Percentiles rank a stretch among this genome's conserved stretches.
Conservation (phyloP, 768 basidiomycete species). For the Atractiella rhizophila region DNA sequence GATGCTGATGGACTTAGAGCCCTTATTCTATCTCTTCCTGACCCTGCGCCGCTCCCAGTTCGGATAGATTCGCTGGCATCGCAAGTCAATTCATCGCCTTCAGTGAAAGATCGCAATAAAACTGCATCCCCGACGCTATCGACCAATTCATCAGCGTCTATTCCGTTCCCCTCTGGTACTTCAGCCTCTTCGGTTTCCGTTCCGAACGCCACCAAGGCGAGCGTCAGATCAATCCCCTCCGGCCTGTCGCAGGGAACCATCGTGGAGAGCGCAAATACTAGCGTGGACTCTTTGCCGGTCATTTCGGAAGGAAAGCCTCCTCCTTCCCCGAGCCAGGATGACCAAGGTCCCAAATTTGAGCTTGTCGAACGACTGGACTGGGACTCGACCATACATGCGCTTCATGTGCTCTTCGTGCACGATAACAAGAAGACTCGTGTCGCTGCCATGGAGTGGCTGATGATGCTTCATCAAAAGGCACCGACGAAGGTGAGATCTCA, state of each 20-base stretch:
- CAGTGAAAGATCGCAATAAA: neutral
- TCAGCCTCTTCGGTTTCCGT: neutral
- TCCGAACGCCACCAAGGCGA: no score
- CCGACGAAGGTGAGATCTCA: slow-evolving; percentile 54
- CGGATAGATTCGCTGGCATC: neutral
- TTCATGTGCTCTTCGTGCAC: slow-evolving; percentile 80
- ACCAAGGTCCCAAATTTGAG: slow-evolving; percentile 15
- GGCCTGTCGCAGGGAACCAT: no score
- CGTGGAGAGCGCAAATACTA: no score
- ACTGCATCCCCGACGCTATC: neutral
- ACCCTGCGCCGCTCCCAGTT: slow-evolving; percentile 39
- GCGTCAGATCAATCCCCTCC: slow-evolving; percentile 1
- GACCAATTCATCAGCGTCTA: neutral
- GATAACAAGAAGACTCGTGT: slow-evolving; percentile 92
- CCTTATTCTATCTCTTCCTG: slow-evolving; percentile 64
- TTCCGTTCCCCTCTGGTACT: neutral
- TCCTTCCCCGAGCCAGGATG: neutral
- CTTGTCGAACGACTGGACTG: slow-evolving; percentile 67
- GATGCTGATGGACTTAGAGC: no score
- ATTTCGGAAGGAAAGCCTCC: no score
- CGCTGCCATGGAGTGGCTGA: slow-evolving; percentile 84
- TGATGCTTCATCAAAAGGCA: slow-evolving; percentile 95
- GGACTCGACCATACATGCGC: slow-evolving; percentile 65
- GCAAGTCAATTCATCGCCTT: neutral
- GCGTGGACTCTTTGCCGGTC: no score